Base-by-base conservation (phyloP, 345 rosid species). In the Kandelia obovata region DNA sequence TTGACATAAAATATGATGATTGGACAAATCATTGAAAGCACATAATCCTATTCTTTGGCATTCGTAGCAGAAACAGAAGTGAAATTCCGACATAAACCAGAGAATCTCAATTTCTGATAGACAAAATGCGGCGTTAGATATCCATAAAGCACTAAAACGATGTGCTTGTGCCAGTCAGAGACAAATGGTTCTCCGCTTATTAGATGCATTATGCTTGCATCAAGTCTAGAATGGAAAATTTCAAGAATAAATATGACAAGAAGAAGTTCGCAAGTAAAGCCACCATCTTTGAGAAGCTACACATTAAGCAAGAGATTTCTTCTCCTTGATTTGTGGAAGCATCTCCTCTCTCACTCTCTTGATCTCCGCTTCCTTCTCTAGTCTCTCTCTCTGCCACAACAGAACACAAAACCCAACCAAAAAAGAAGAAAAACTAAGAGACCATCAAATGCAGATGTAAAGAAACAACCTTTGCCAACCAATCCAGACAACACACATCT, bases 361-460 rank as follows among this genome's bases (percentile, higher is more conserved):
- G 25, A 69, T 57, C 73, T 74, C 78, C 4, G 73, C 73, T 64
- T 68, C 78, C 69, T 64, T 74, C 53, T 68, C 78, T 60, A 68
- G 0, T 35, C 78, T 74, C 73, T 74, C 78, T 30, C 62, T 23
- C 78, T 74, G 69, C 35, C 6, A 55, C 43, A 39, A 10, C 34
- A 25, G 6, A 26, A 17, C 17, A 70, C 17, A 21, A 21, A 10
- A 10, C 37, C 23, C 4, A 23, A 49, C 3, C 1, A 64, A 6
- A 6, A 9, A 13, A 31, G 4, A 34, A 61, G 21, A 35, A 10
- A 8, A 3, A 2, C 5, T 2, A 6, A 35, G 65, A 32, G 2
- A 34, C 49, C 15, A 20, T 8, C 17, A 61, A 43, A 43, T 13
- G 19, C 46, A 39, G 46, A 10, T 1, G 46, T 39, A 39, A 39